phyloP scores from a whole-genome alignment of 2,329 filamentous ascomycete genomes.

The Colletotrichum noveboracense region DNA sequence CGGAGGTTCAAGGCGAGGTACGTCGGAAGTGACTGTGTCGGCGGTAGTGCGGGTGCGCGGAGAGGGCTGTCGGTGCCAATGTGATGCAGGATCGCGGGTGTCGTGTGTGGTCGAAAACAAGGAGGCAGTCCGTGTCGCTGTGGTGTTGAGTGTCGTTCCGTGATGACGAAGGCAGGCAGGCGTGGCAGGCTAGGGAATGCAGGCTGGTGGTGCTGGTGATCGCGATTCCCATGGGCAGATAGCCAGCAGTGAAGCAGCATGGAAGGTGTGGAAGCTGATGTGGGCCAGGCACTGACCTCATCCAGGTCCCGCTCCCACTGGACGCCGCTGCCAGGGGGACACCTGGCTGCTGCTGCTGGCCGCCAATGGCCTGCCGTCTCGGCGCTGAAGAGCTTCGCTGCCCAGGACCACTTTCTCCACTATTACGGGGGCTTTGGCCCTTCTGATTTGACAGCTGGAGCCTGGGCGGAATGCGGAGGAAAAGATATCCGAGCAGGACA shows the following conservation, averaged over 20 bases:
- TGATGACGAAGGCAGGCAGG: not conserved
- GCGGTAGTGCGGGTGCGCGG: not conserved
- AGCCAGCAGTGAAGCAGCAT: not conserved
- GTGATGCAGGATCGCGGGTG: not conserved
- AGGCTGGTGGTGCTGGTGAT: not conserved
- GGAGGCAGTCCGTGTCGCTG: not conserved
- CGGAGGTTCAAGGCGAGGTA: not conserved
- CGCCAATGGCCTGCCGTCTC: not conserved
- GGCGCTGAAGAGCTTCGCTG: conserved; percentile 12
- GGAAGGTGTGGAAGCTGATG: conserved; percentile 15
- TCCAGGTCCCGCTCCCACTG: conserved; percentile 10
- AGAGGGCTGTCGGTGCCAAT: not conserved
- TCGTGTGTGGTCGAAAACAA: not conserved
- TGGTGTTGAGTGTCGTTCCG: not conserved
- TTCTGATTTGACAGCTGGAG: not conserved
- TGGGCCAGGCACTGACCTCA: conserved; percentile 21
- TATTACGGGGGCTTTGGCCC: not conserved
- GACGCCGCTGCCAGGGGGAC: not conserved
- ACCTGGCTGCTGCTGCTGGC: not conserved
- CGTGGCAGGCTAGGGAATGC: not conserved
- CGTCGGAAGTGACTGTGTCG: not conserved
- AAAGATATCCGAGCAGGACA: not conserved
- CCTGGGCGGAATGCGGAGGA: conserved; percentile 13
- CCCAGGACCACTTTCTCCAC: not conserved
- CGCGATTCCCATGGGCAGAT: conserved; percentile 19